A percentile compares a stretch with the other conserved stretches of the same genome.
Conservation (phyloP, 2,329 filamentous ascomycete species). For the Pestalotiopsis sp. region DNA sequence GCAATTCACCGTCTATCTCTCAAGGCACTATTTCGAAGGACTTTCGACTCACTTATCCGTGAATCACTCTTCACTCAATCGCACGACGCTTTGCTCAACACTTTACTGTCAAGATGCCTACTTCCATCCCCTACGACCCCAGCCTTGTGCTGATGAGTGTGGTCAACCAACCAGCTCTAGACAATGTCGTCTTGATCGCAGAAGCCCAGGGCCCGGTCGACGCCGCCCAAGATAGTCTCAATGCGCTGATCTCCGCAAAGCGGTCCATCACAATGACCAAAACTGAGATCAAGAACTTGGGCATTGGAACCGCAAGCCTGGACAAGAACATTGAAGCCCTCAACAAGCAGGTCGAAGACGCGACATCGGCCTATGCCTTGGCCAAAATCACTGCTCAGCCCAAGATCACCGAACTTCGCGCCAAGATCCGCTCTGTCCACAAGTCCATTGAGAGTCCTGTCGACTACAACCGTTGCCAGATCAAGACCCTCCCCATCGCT, state of each 20-base stretch:
- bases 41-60: too few species aligned
- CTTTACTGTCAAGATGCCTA: background rate
- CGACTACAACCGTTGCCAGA: slow-evolving; percentile 16
- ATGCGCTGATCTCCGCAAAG: slow-evolving; percentile 13
- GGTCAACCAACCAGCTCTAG: background rate
- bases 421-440: background rate
- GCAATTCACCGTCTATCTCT: too few species aligned
- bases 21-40: too few species aligned
- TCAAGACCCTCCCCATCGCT: slow-evolving; percentile 19
- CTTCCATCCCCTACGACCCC: background rate
- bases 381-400: slow-evolving; percentile 12
- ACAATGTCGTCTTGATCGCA: slow-evolving; percentile 12
- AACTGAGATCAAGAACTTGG: slow-evolving; percentile 17
- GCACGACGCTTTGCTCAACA: too few species aligned
- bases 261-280: slow-evolving; percentile 18
- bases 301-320: slow-evolving; percentile 12
- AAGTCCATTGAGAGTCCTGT: slow-evolving; percentile 15
- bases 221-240: slow-evolving; percentile 16
- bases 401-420: slow-evolving; percentile 1
- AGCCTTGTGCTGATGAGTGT: background rate
- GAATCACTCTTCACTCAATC: too few species aligned
- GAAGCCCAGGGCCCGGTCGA: slow-evolving; percentile 12
- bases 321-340: background rate
- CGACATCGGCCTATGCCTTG: slow-evolving; percentile 11
- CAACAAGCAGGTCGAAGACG: slow-evolving; percentile 4